Base-by-base conservation (phyloP, 352 stramenopile species). In the Phytophthora nicotianae region DNA sequence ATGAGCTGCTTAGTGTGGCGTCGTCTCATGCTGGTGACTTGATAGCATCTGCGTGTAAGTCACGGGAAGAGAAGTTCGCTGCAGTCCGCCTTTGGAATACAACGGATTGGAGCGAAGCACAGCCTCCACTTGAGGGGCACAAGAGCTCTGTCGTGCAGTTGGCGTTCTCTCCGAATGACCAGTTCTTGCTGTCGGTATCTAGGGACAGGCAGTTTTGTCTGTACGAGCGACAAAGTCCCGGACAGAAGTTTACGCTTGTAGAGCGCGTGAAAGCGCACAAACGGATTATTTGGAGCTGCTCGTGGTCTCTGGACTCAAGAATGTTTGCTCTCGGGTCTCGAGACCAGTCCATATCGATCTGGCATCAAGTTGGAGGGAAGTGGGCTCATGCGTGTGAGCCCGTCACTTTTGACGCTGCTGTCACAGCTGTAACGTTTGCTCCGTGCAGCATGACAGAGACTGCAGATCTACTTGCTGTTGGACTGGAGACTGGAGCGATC, bases 81-180 rank as follows among this genome's bases (percentile, higher is more conserved):
- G 66, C 70, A 17, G 54, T 92, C 37, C 88, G 83, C 57, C 58
- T 94, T 0, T 94, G 85, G 83, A 75, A 78, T 52, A 89, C 76
- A 21, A 50, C 37, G 19, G 72, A 89, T 60, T 89, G 77, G 78
- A 79, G 72, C 23, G 73, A 77, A 23, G 62, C 64, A 0, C 70
- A 83, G 11, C 24, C 56, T 6, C 83, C 81, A 5, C 52, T 94
- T 1, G 68, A 67, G n/a, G 85, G 81, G 10, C 85, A 90, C 64
- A 89, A 88, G 59, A 91, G 83, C 57, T 92, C 85, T 0, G 83
- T 92, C 8, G 85, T 94, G 29, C 83, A 92, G 53, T 54, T 92
- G 24, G 78, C 77, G 29, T 94, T 94, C 43, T 88, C 83, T 2
- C 74, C 75, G 0, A 79, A 88, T 43, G 83, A 94, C 40, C 57